Evolutionary conservation across 108 stramenopile genomes (phyloP), one percentile per base, ranked within the genome.

Genomic region (Cylindrotheca fusiformis): DNA sequence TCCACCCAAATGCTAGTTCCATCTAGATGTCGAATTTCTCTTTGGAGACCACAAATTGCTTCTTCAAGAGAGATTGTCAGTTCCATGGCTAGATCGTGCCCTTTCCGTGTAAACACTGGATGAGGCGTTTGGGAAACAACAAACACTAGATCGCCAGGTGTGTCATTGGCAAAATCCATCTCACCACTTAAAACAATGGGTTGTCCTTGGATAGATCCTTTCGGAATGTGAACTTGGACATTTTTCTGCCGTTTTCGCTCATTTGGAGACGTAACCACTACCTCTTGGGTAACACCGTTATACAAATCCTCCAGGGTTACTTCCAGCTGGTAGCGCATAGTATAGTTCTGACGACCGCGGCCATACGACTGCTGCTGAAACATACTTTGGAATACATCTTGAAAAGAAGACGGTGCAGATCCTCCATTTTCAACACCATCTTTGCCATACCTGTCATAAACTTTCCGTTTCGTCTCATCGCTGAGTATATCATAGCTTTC

Each of bases 401-500:
- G 55, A 17, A 27, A 46, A 27, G 63, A 69, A 19, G 4, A 31
- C 12, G 26, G 14, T 19, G 29, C 12, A 12, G 52, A 63, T 31
- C 71, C 75, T 4, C 21, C 74, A 24, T 27, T 55, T 5, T 68
- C 69, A 2, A 96, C 45, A 21, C 95, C 97, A 31, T 76, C 81
- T 47, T 80, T 79, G 36, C 96, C 91, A 65, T 72, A 95, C 41
- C 83, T 62, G 65, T 98, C 93, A 69, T 97, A 98, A 6, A 95
- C n/a, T 17, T 80, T 71, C 1, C 95, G 84, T 71, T 96, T 96
- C 14, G 69, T 76, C 28, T 85, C 79, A 82, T 94, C 96, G 45
- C 85, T 77, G n/a, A 99, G 62, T 0, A 99, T 88, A 44, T 97
- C 96, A 72, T 96, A 97, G 12, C 97, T 97, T 68, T 95, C 85